Conservation (phyloP, 1,284 basidiomycete genomes). For the Leccinum huronense region DNA sequence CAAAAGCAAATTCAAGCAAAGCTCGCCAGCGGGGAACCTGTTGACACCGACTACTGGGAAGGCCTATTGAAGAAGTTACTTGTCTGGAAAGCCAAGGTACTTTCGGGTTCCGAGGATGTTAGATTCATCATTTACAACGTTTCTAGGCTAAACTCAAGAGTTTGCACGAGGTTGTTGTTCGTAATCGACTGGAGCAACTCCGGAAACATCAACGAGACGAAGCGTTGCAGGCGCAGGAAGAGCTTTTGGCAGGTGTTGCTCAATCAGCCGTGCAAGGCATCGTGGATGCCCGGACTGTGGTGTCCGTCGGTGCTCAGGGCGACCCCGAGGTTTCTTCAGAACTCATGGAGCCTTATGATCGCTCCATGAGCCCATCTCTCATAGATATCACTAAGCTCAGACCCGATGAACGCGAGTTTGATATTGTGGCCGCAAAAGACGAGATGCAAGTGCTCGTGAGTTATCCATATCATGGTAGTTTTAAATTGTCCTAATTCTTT, state of each 20-base stretch:
- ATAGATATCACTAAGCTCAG: slow-evolving; percentile 70
- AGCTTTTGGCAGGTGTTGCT: slow-evolving; percentile 80
- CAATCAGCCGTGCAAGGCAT: slow-evolving; percentile 48
- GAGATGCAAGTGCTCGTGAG: slow-evolving; percentile 67
- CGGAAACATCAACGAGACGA: slow-evolving; percentile 95
- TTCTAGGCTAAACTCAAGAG: slow-evolving; percentile 82
- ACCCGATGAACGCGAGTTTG: slow-evolving; percentile 76
- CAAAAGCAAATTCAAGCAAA: slow-evolving; percentile 89
- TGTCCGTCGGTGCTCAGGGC: slow-evolving; percentile 34
- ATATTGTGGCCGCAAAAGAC: slow-evolving; percentile 70
- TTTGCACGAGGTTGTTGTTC: slow-evolving; percentile 93
- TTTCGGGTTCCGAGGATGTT: neutral
- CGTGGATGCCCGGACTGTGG: slow-evolving; percentile 38
- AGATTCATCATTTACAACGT: slow-evolving; percentile 12
- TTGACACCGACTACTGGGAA: slow-evolving; percentile 99
- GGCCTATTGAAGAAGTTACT: slow-evolving; percentile 85
- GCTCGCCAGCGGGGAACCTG: slow-evolving; percentile 86
- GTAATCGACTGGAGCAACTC: slow-evolving; percentile 93
- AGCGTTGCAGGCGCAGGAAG: slow-evolving; percentile 88
- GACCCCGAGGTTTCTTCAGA: slow-evolving; percentile 51
- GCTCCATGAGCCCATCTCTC: slow-evolving; percentile 77
- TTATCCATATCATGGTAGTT: slow-evolving; percentile 20
- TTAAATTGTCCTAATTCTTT: slow-evolving; percentile 12
- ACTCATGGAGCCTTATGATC: slow-evolving; percentile 72
- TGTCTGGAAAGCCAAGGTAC: slow-evolving; percentile 98